phyloP scores from a whole-genome alignment of 2,329 filamentous ascomycete genomes.

The Teratosphaeria viscida region DNA sequence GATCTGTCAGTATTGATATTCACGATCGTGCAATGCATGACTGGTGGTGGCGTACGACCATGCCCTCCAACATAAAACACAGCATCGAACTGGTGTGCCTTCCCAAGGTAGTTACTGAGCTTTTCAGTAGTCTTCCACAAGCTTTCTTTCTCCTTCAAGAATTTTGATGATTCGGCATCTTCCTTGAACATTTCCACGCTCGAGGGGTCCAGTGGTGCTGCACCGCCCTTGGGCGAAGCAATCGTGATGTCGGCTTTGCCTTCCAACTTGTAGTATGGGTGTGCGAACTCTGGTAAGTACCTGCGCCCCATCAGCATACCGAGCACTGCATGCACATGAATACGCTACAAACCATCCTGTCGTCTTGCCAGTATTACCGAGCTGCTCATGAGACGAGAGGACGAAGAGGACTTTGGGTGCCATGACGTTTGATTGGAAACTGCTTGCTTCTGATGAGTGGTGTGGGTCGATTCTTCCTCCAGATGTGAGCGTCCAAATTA shows the following conservation, averaged over 20 bases:
- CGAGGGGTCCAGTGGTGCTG: constrained; percentile 27
- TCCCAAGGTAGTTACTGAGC: constrained; percentile 46
- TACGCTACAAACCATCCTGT: constrained; percentile 55
- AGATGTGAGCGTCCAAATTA: too few relatives aligned
- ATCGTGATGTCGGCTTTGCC: constrained; percentile 28
- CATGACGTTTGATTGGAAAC: neutral
- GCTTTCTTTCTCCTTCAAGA: constrained; percentile 42
- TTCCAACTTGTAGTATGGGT: constrained; percentile 30
- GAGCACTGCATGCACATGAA: neutral
- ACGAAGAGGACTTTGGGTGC: constrained; percentile 56
- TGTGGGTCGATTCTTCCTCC: too few relatives aligned
- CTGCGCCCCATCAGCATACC: too few relatives aligned
- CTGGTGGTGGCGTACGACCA: constrained; percentile 28
- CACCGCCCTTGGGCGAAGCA: constrained; percentile 30
- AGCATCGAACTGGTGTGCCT: constrained; percentile 52
- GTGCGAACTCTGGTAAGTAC: constrained; percentile 32
- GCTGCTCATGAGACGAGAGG: constrained; percentile 50
- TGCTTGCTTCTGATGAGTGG: too few relatives aligned
- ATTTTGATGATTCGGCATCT: constrained; percentile 22
- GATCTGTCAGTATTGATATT: neutral
- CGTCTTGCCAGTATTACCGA: constrained; percentile 32
- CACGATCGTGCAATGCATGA: neutral
- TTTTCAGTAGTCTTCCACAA: constrained; percentile 56
- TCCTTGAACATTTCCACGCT: constrained; percentile 21
- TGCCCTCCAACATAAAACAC: constrained; percentile 51